These are phyloP conservation scores for Mycogone perniciosa DNA, from an alignment of 2,329 filamentous ascomycete species.

Conservation along the genomic window DNA sequence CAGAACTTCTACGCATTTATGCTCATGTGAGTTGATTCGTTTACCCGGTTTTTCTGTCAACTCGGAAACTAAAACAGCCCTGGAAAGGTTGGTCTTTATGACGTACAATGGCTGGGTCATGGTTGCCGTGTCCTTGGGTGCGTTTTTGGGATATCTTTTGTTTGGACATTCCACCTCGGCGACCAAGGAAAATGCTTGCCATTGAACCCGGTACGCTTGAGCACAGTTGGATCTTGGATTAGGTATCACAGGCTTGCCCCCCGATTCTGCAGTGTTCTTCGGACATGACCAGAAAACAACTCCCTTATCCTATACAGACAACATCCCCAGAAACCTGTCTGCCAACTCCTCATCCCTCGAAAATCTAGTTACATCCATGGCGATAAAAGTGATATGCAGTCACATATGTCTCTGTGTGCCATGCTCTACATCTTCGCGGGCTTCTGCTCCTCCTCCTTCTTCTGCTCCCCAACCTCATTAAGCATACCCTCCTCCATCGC, in stretches of 20 bases:
- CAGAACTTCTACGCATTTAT: conserved; percentile 99
- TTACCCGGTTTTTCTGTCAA: background rate
- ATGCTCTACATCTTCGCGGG: conserved; percentile 26
- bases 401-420: too few relatives aligned
- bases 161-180: conserved; percentile 67
- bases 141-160: conserved; percentile 77
- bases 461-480: conserved; percentile 32
- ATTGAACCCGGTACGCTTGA: conserved; percentile 45
- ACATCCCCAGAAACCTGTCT: too few relatives aligned
- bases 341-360: too few relatives aligned
- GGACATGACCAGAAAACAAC: too few relatives aligned
- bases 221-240: background rate
- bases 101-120: conserved; percentile 99
- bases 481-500: conserved; percentile 41
- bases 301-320: too few relatives aligned
- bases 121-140: conserved; percentile 81
- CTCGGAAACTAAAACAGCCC: background rate
- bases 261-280: too few relatives aligned
- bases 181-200: conserved; percentile 85
- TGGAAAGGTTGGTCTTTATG: conserved; percentile 87
- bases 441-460: conserved; percentile 23
- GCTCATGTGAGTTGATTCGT: conserved; percentile 70
- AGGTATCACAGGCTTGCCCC: too few relatives aligned
- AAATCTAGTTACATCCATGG: too few relatives aligned
- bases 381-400: too few relatives aligned